Conservation (phyloP, 1,284 basidiomycete genomes). For the Kwoniella shivajii region DNA sequence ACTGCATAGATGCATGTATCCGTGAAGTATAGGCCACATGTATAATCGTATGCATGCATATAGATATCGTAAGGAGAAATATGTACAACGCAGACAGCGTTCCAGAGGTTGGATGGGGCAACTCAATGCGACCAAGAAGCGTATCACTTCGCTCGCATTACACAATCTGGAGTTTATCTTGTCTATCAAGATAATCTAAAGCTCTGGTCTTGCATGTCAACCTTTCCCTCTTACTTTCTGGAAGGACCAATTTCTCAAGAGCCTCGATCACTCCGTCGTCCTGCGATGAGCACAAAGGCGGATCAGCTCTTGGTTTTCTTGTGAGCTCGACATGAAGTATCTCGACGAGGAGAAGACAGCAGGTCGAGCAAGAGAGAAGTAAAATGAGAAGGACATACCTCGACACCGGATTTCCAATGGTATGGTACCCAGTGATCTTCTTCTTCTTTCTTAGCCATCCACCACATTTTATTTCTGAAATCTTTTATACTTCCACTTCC, state of each 20-base stretch:
- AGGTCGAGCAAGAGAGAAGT: not conserved
- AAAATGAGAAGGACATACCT: slow-evolving; percentile 18
- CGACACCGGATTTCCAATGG: slow-evolving; percentile 42
- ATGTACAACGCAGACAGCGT: too few relatives aligned
- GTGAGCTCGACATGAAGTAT: not conserved
- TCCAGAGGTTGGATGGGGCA: too few relatives aligned
- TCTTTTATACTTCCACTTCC: slow-evolving; percentile 51
- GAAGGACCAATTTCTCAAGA: slow-evolving; percentile 37
- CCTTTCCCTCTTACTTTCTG: slow-evolving; percentile 33
- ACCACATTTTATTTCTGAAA: slow-evolving; percentile 53
- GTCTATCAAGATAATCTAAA: slow-evolving; percentile 46
- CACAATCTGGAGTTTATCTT: slow-evolving; percentile 6
- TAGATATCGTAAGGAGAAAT: too few relatives aligned
- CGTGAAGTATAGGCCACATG: too few relatives aligned
- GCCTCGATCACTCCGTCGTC: slow-evolving; percentile 33
- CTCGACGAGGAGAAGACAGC: not conserved
- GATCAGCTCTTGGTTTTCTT: not conserved
- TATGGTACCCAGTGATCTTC: slow-evolving; percentile 51
- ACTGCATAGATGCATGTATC: too few relatives aligned
- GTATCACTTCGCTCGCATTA: too few relatives aligned
- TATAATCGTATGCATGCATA: too few relatives aligned
- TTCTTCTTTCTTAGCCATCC: slow-evolving; percentile 38
- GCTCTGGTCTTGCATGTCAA: slow-evolving; percentile 40
- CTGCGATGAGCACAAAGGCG: slow-evolving; percentile 12
- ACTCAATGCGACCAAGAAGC: too few relatives aligned